phyloP scores from a whole-genome alignment of 1,284 basidiomycete species.

The Puccinia novopanici region DNA sequence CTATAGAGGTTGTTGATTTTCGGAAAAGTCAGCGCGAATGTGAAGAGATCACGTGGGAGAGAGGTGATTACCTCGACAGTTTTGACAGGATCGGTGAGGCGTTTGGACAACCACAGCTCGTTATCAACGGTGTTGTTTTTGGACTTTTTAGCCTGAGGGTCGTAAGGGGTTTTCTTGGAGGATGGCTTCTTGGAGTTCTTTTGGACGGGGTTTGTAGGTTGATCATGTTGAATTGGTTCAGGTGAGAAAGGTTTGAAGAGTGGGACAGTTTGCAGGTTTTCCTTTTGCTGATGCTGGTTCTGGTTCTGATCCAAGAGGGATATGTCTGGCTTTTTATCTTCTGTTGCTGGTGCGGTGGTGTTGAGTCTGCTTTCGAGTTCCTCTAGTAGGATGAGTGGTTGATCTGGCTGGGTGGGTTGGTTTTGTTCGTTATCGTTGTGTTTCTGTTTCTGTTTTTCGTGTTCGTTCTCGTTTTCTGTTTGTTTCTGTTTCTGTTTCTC shows the following conservation, averaged over 20 bases:
- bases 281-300: background rate
- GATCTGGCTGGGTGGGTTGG: too few relatives aligned
- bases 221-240: background rate
- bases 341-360: conserved; percentile 2
- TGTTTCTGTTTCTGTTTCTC: background rate
- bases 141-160: background rate
- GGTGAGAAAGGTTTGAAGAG: conserved; percentile 27
- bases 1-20: conserved; percentile 61
- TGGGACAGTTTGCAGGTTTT: background rate
- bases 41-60: too few relatives aligned
- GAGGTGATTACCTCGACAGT: conserved; percentile 60
- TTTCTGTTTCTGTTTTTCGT: background rate
- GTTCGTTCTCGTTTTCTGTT: background rate
- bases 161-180: background rate
- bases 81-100: conserved; percentile 63
- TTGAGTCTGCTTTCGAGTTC: conserved; percentile 42
- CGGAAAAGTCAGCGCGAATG: background rate
- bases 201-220: background rate
- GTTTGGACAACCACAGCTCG: conserved; percentile 58
- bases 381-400: conserved; percentile 23
- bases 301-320: background rate
- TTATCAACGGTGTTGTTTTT: conserved; percentile 56
- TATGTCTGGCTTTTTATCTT: conserved; percentile 39
- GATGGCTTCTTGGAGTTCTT: background rate
- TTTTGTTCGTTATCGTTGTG: background rate